Evolutionary conservation across 2,329 filamentous ascomycete genomes (phyloP).

Genomic region (Alternaria angustiovoidea): DNA sequence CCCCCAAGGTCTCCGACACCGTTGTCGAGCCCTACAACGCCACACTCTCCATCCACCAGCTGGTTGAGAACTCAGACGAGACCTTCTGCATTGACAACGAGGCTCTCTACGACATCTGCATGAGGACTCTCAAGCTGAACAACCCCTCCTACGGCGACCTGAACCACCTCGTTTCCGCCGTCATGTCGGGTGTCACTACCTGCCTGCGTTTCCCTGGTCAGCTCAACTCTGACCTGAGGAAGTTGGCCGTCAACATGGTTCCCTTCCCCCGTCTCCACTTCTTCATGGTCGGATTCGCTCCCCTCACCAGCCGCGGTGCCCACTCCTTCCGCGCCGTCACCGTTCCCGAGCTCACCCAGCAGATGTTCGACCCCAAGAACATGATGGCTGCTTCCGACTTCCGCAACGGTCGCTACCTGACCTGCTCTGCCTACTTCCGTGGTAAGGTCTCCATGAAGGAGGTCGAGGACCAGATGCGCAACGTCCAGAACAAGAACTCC

Average conservation of each 20-base stretch:
- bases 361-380: constrained; percentile 99
- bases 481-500: constrained; percentile 99
- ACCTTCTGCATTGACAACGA: constrained; percentile 99
- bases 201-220: constrained; percentile 99
- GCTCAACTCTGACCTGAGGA: constrained; percentile 99
- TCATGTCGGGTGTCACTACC: constrained; percentile 99
- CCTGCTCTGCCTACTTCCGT: constrained; percentile 99
- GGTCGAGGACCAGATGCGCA: constrained; percentile 99
- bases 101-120: constrained; percentile 99
- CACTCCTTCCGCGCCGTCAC: constrained; percentile 97
- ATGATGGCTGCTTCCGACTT: constrained; percentile 99
- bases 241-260: constrained; percentile 99
- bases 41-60: constrained; percentile 97
- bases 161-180: constrained; percentile 98
- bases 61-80: constrained; percentile 99
- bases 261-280: constrained; percentile 99
- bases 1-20: constrained; percentile 99
- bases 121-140: constrained; percentile 98
- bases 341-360: constrained; percentile 98
- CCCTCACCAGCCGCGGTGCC: constrained; percentile 90
- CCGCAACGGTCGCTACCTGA: constrained; percentile 99
- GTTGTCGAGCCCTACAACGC: constrained; percentile 99
- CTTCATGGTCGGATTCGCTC: constrained; percentile 99
- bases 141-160: constrained; percentile 99
- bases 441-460: constrained; percentile 99